Conservation (phyloP, 2,329 filamentous ascomycete genomes). For the Xylaria multiplex region DNA sequence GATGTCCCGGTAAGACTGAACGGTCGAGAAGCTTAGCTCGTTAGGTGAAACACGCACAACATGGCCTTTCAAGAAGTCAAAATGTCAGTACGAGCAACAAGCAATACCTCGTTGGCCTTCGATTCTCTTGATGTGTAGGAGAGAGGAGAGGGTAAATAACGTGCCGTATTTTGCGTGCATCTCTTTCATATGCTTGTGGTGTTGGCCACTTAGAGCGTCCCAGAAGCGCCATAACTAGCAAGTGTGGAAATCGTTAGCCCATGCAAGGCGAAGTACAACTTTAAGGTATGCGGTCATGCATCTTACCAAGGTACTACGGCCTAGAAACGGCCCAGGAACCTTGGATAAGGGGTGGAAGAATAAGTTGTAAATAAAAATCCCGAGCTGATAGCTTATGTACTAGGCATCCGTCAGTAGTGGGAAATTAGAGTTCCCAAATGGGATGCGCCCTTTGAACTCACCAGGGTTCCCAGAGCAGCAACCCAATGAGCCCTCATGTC, state of each 20-base stretch:
- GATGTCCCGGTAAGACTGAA: slow-evolving; percentile 32
- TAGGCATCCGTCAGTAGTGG: background rate
- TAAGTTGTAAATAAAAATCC: slow-evolving; percentile 34
- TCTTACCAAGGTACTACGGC: slow-evolving; percentile 27
- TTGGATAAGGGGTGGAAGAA: slow-evolving; percentile 37
- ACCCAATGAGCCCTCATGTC: background rate
- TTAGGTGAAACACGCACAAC: slow-evolving; percentile 38
- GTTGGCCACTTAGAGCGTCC: slow-evolving; percentile 29
- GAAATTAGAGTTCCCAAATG: background rate
- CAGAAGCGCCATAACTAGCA: slow-evolving; percentile 37
- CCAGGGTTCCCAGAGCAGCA: background rate
- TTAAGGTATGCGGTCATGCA: background rate
- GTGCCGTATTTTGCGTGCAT: slow-evolving; percentile 34
- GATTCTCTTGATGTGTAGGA: background rate
- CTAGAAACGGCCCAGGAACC: slow-evolving; percentile 32
- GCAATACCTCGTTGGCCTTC: background rate
- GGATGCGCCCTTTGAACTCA: background rate
- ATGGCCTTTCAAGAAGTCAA: slow-evolving; percentile 15
- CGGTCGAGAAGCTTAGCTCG: slow-evolving; percentile 33
- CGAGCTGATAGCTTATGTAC: slow-evolving; percentile 15
- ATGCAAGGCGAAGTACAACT: background rate
- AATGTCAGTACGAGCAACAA: background rate
- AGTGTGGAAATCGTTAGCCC: background rate
- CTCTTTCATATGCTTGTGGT: slow-evolving; percentile 17
- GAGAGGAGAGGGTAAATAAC: background rate